Percentiles rank a stretch among this genome's conserved stretches.
Conservation (phyloP, 371 early-diverging fungal genomes). For the Mucor lusitanicus region DNA sequence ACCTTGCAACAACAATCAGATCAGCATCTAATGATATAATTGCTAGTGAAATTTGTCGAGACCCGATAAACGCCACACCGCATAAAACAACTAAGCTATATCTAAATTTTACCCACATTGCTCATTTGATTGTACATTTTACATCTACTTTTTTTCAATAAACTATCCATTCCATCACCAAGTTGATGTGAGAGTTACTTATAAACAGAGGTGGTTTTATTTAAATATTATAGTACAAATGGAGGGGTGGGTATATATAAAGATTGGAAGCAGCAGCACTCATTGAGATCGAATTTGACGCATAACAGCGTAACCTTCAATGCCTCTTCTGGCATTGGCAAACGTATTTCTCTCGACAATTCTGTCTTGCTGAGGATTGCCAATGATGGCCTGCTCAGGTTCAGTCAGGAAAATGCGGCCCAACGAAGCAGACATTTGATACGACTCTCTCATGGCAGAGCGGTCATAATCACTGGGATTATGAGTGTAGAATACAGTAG, state of each 20-base stretch:
- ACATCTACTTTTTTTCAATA: not conserved
- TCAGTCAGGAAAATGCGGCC: slow-evolving; percentile 11
- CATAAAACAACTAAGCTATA: not conserved
- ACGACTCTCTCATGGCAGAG: slow-evolving; percentile 6
- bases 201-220: slow-evolving; percentile 1
- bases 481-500: slow-evolving; percentile 42
- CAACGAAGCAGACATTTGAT: not conserved
- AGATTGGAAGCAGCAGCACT: not conserved
- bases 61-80: slow-evolving; percentile 8
- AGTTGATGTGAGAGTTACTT: not conserved
- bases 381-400: slow-evolving; percentile 1
- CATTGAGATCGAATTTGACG: slow-evolving; percentile 9
- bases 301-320: slow-evolving; percentile 11
- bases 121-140: not conserved
- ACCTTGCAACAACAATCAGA: not conserved
- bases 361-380: slow-evolving; percentile 7
- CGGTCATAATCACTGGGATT: slow-evolving; percentile 45
- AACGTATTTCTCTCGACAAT: slow-evolving; percentile 14
- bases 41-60: slow-evolving; percentile 25
- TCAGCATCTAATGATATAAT: not conserved
- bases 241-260: not conserved
- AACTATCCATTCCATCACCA: not conserved
- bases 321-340: slow-evolving; percentile 15
- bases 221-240: not conserved
- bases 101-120: slow-evolving; percentile 5